phyloP scores from a whole-genome alignment of 2,329 filamentous ascomycete genomes.

The Scedosporium boydii region DNA sequence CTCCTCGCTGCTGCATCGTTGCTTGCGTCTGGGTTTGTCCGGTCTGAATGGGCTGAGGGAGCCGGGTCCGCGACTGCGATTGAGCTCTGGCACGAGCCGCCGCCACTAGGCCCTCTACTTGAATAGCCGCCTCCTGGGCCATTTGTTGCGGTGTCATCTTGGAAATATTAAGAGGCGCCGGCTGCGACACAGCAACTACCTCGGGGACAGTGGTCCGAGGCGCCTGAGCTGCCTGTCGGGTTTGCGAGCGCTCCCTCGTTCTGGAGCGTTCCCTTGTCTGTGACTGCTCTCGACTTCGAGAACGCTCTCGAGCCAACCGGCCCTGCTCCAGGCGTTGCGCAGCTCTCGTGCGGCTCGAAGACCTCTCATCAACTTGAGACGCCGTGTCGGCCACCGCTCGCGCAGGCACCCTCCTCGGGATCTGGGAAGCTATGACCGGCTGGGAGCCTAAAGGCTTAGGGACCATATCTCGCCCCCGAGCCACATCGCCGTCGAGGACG shows the following conservation, averaged over 20 bases:
- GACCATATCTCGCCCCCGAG: background rate
- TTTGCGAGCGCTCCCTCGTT: background rate
- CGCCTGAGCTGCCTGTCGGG: background rate
- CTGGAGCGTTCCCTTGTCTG: background rate
- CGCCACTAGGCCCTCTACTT: background rate
- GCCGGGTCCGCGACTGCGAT: background rate
- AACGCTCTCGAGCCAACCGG: background rate
- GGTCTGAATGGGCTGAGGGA: conserved; percentile 4
- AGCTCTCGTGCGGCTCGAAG: background rate
- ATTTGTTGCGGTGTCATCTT: background rate
- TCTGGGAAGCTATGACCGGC: background rate
- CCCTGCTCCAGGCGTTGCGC: background rate
- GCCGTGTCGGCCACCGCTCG: background rate
- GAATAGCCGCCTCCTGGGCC: background rate
- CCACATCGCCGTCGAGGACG: background rate
- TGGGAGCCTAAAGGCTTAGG: background rate
- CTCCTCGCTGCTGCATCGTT: conserved; percentile 6
- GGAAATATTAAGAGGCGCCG: background rate
- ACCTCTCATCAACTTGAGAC: background rate
- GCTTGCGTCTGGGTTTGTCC: conserved; percentile 2
- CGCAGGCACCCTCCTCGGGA: background rate
- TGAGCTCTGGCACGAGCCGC: background rate
- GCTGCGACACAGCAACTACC: background rate
- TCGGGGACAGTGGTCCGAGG: background rate
- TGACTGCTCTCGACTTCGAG: background rate